Conservation (phyloP, 2,329 filamentous ascomycete species). For the Talaromyces sp. region DNA sequence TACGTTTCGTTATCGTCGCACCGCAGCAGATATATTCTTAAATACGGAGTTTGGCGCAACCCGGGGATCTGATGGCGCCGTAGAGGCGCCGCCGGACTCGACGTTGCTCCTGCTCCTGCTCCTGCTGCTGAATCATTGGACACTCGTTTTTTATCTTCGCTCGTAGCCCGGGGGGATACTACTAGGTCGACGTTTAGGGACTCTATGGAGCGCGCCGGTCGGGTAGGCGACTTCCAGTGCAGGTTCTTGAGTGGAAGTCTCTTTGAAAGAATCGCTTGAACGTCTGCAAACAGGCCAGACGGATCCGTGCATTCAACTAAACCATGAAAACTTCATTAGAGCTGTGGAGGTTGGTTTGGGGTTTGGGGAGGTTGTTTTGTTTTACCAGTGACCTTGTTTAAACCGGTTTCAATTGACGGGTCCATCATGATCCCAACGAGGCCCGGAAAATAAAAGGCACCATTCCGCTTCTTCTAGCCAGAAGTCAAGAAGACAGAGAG, state of each 20-base stretch:
- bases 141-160: slow-evolving; percentile 30
- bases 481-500: background rate
- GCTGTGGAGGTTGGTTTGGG: slow-evolving; percentile 11
- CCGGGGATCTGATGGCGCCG: slow-evolving; percentile 93
- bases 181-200: slow-evolving; percentile 86
- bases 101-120: slow-evolving; percentile 17
- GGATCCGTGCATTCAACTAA: slow-evolving; percentile 95
- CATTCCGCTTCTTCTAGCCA: slow-evolving; percentile 22
- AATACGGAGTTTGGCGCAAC: slow-evolving; percentile 83
- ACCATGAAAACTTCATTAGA: slow-evolving; percentile 11
- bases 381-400: slow-evolving; percentile 67
- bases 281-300: slow-evolving; percentile 75
- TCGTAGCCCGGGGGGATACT: slow-evolving; percentile 51
- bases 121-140: slow-evolving; percentile 31
- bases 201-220: slow-evolving; percentile 87
- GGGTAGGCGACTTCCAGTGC: slow-evolving; percentile 92
- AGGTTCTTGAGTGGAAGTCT: slow-evolving; percentile 84
- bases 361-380: background rate
- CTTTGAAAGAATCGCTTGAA: slow-evolving; percentile 70
- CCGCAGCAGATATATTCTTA: slow-evolving; percentile 82
- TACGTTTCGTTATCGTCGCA: slow-evolving; percentile 97
- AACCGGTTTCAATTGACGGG: slow-evolving; percentile 49
- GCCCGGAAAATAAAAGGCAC: slow-evolving; percentile 17
- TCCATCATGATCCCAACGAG: slow-evolving; percentile 29
- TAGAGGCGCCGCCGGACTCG: slow-evolving; percentile 26